Conservation (phyloP, 2,329 filamentous ascomycete species). For the Cordyceps cicadae region DNA sequence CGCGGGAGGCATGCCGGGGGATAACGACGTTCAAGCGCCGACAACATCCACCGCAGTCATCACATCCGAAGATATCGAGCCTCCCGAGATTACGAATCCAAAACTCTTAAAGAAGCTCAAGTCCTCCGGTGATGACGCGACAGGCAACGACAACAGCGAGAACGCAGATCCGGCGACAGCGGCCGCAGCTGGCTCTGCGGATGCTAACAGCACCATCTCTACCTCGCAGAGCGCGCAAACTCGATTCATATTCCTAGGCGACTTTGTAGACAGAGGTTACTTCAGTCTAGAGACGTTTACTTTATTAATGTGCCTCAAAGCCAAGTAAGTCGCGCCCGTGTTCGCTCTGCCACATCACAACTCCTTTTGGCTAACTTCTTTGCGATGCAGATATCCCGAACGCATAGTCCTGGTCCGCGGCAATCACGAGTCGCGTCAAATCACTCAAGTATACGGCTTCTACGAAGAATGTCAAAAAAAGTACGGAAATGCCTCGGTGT, state of each 20-base stretch:
- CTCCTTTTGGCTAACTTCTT: not conserved
- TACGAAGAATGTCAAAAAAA: conserved; percentile 98
- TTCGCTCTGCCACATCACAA: conserved; percentile 15
- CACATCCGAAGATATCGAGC: conserved; percentile 85
- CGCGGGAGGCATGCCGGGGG: conserved; percentile 90
- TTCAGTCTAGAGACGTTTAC: conserved; percentile 98
- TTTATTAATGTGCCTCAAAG: conserved; percentile 88
- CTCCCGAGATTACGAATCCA: conserved; percentile 80
- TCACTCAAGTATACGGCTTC: conserved; percentile 97
- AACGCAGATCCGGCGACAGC: conserved; percentile 25
- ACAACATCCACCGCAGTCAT: conserved; percentile 66
- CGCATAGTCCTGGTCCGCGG: conserved; percentile 93
- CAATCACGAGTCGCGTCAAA: conserved; percentile 95
- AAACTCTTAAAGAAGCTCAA: conserved; percentile 81
- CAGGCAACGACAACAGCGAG: conserved; percentile 38
- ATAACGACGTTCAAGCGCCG: conserved; percentile 60
- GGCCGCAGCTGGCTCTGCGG: conserved; percentile 17
- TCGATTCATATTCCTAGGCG: conserved; percentile 59
- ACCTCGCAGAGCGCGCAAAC: conserved; percentile 43
- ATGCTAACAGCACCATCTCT: conserved; percentile 22
- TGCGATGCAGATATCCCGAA: conserved; percentile 66
- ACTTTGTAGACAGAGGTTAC: conserved; percentile 95
- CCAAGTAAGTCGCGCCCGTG: conserved; percentile 37
- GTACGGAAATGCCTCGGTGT: conserved; percentile 98
- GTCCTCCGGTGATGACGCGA: conserved; percentile 41